phyloP scores from a whole-genome alignment of 2,329 filamentous ascomycete genomes.

The Parastagonospora nodorum region DNA sequence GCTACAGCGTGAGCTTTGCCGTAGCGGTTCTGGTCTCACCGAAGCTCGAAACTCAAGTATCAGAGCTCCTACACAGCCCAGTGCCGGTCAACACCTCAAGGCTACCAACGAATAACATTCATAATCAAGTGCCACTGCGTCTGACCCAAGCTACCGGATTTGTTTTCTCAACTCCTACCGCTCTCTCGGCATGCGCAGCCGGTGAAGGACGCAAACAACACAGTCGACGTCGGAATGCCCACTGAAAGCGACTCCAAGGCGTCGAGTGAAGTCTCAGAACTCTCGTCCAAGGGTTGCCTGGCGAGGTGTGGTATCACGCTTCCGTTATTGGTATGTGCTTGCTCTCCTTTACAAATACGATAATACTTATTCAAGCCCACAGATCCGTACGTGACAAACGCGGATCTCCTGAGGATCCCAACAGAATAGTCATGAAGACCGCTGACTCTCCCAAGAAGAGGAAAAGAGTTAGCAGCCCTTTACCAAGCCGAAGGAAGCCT shows the following conservation, averaged over 20 bases:
- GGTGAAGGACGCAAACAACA: constrained; percentile 23
- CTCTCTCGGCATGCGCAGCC: constrained; percentile 25
- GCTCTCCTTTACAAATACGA: too few species aligned
- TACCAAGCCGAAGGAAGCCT: constrained; percentile 15
- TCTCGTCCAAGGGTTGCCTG: constrained; percentile 27
- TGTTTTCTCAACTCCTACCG: constrained; percentile 2
- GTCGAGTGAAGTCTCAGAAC: constrained; percentile 32
- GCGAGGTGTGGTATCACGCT: constrained; percentile 31
- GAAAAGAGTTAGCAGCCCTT: constrained; percentile 32
- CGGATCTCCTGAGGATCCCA: constrained; percentile 25
- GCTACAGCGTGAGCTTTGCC: constrained; percentile 6
- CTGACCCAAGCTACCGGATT: constrained; percentile 10
- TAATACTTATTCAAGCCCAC: constrained; percentile 2
- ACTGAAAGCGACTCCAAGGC: constrained; percentile 31
- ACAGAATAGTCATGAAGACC: constrained; percentile 31
- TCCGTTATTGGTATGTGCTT: neutral
- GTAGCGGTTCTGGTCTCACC: constrained; percentile 6
- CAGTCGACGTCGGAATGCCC: constrained; percentile 35
- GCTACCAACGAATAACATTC: constrained; percentile 16
- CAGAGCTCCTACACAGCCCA: constrained; percentile 18
- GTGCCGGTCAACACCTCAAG: constrained; percentile 13
- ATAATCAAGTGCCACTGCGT: constrained; percentile 9
- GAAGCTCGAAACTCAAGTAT: neutral
- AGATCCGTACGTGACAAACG: constrained; percentile 42
- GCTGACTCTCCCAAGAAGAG: constrained; percentile 44